phyloP scores from a whole-genome alignment of 2,329 filamentous ascomycete genomes.

The Diaporthe caulivora region DNA sequence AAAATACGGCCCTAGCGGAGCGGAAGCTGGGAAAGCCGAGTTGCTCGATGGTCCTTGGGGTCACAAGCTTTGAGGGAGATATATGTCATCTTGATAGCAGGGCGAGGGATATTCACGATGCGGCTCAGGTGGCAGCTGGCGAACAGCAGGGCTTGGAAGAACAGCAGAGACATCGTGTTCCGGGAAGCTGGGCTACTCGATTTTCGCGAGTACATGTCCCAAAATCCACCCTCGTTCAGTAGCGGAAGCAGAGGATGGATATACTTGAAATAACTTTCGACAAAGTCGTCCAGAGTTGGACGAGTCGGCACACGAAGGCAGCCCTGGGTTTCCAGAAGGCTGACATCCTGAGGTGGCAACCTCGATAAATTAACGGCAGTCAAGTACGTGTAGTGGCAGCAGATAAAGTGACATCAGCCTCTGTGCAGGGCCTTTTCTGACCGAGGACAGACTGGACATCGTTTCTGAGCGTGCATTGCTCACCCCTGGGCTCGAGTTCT shows the following conservation, averaged over 20 bases:
- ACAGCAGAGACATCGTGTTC: not conserved
- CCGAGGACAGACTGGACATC: not conserved
- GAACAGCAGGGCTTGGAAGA: not conserved
- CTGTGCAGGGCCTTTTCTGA: not conserved
- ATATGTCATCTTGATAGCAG: not conserved
- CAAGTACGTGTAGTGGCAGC: not conserved
- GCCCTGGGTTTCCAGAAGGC: not conserved
- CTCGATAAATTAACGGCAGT: not conserved
- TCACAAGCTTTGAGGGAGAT: not conserved
- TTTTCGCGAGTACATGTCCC: not conserved
- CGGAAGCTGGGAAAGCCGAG: not conserved
- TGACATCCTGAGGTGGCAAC: not conserved
- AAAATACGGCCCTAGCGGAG: not conserved
- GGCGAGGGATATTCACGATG: not conserved
- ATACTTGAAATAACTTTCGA: not conserved
- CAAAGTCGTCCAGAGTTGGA: not conserved
- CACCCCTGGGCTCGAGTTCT: not conserved
- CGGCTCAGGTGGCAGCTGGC: not conserved
- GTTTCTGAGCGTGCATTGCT: not conserved
- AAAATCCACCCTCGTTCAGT: not conserved
- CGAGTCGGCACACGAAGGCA: not conserved
- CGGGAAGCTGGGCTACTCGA: not conserved
- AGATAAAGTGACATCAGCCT: not conserved
- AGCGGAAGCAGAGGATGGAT: not conserved
- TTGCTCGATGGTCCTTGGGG: not conserved